Evolutionary conservation across 2,329 filamentous ascomycete species (phyloP), one percentile per base, ranked within the genome.

Genomic region (Rhinocladiella similis): DNA sequence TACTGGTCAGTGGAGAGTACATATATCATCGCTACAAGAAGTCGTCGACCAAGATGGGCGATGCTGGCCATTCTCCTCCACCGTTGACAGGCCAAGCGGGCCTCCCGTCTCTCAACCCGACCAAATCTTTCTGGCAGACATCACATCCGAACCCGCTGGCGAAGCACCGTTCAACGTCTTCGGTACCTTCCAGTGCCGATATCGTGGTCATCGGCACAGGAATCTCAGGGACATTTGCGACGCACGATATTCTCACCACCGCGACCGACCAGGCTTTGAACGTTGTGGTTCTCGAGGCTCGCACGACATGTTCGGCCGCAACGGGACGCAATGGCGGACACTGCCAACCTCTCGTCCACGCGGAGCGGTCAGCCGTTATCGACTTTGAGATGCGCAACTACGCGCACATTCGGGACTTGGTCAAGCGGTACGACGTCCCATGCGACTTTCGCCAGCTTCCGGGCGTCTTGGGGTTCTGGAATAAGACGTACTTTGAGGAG

Each of bases 241-340:
- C 70, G 7, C 65, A 66, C 49, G 66, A 68, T 42, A 54, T 69
- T 10, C 59, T 69, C 16, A 51, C 56, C n/a, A 51, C 49, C 13
- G 56, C 57, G 2, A 53, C 57, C 20, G 61, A 54, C 20, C 29
- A 33, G 7, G 46, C 52, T 12, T 10, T 25, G 6, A 19, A 54
- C 3, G 61, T 77, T 25, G 61, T 75, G 19, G 63, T 76, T 54
- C 60, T 76, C 1, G 74, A 76, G 53, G 73, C 72, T 1, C 61
- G 73, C 20, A 64, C 70, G 50, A 69, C 67, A 1, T 76, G 73
- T 53, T 77, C 72, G 18, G 75, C 74, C 2, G 75, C 75, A 2
- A 77, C 73, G 27, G 74, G 73, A 7, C 68, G 74, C 16, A 77
- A 77, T 62, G 75, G 76, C 16, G 75, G 75, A 1, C 75, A 78